A percentile compares a stretch with the other conserved stretches of the same genome.
Evolutionary conservation across 352 stramenopile species (phyloP).

Genomic region (Ochromonadaceae sp.): DNA sequence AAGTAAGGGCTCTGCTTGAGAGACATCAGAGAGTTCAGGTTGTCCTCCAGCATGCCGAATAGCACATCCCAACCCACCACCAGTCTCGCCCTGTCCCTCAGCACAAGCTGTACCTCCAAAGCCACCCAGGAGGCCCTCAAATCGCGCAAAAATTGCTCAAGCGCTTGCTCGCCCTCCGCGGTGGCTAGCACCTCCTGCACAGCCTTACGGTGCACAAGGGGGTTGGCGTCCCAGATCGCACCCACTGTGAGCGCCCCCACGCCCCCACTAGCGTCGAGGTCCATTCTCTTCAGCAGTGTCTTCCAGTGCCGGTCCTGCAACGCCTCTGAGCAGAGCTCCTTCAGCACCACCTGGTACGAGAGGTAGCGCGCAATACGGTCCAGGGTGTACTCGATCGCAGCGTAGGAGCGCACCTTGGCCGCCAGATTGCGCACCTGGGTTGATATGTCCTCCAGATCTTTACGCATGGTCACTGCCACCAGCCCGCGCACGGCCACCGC

Average conservation of each 20-base stretch:
- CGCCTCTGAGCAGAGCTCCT: conserved; percentile 93
- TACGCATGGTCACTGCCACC: conserved; percentile 81
- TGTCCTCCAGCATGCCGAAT: conserved; percentile 98
- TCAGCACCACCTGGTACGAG: conserved; percentile 75
- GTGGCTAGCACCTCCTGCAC: conserved; percentile 89
- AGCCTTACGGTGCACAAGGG: conserved; percentile 76
- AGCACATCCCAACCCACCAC: conserved; percentile 98
- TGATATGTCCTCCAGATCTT: conserved; percentile 88
- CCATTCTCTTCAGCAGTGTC: conserved; percentile 81
- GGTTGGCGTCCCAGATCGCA: conserved; percentile 87
- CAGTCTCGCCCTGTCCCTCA: conserved; percentile 79
- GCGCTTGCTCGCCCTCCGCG: conserved; percentile 96
- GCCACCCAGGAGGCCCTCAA: conserved; percentile 60
- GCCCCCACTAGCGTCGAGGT: conserved; percentile 34
- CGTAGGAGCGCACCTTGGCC: conserved; percentile 82
- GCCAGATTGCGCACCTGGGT: conserved; percentile 86
- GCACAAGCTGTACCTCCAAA: conserved; percentile 57
- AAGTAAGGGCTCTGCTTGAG: conserved; percentile 99
- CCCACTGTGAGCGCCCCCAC: conserved; percentile 63
- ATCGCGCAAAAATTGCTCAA: conserved; percentile 95
- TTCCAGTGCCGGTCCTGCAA: conserved; percentile 99
- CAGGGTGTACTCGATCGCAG: conserved; percentile 83
- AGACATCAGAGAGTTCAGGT: conserved; percentile 88
- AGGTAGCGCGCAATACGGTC: conserved; percentile 81
- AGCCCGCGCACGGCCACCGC: conserved; percentile 81